Conservation (phyloP, 202 grass and related monocot genomes). For the Dendrocalamus latiflorus region DNA sequence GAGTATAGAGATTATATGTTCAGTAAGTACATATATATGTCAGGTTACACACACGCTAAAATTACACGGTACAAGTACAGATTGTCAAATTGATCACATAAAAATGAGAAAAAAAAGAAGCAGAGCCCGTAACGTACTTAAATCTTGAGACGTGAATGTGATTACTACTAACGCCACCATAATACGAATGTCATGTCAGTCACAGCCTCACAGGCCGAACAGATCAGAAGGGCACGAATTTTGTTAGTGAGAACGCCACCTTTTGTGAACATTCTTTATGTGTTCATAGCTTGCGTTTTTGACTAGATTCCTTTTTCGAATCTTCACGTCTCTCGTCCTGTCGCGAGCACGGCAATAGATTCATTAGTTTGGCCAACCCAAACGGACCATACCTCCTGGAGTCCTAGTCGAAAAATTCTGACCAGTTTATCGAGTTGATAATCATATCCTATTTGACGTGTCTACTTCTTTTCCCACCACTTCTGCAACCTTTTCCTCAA, state of each 20-base stretch:
- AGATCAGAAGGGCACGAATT: not conserved
- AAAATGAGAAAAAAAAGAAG: too few relatives aligned
- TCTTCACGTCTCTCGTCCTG: constrained; percentile 34
- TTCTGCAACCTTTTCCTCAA: not conserved
- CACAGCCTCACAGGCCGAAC: not conserved
- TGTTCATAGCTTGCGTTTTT: not conserved
- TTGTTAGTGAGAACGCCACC: too few relatives aligned
- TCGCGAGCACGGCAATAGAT: constrained; percentile 1
- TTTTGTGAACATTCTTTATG: not conserved
- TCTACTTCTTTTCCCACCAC: not conserved
- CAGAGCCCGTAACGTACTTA: too few relatives aligned
- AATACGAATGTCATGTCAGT: not conserved
- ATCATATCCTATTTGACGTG: constrained; percentile 26
- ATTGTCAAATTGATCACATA: not conserved
- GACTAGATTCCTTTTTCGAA: not conserved
- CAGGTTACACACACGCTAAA: not conserved
- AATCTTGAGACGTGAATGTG: too few relatives aligned
- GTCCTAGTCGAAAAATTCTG: not conserved
- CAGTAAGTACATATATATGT: not conserved
- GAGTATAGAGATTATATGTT: too few relatives aligned
- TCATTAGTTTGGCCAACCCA: not conserved
- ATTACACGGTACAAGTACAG: not conserved
- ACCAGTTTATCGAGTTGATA: not conserved
- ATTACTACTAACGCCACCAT: not conserved
- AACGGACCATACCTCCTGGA: not conserved